Evolutionary conservation across 768 basidiomycete species (phyloP).

Genomic region (Leccinum subgranulosum): DNA sequence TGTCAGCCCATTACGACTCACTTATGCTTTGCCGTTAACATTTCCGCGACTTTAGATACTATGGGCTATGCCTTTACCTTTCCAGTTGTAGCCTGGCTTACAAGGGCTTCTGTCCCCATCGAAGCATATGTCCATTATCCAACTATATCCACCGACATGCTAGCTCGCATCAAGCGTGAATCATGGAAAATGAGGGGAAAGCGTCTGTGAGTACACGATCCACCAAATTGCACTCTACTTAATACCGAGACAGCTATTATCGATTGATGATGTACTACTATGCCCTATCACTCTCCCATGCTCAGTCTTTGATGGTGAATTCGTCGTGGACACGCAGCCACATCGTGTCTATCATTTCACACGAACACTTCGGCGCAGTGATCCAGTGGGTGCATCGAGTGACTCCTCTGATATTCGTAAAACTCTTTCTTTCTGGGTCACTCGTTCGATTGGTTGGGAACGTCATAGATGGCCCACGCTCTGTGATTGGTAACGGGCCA

Average conservation of each 20-base stretch:
- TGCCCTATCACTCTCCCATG: constrained; percentile 63
- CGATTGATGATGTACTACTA: constrained; percentile 84
- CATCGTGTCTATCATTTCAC: constrained; percentile 66
- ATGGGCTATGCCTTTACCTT: constrained; percentile 99
- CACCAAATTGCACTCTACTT: background rate
- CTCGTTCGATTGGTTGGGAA: background rate
- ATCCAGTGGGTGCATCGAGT: constrained; percentile 45
- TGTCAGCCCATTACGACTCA: background rate
- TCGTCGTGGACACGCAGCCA: constrained; percentile 93
- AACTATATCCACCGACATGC: constrained; percentile 93
- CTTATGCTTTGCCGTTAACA: background rate
- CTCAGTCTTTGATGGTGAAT: constrained; percentile 87
- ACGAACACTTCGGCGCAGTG: constrained; percentile 43
- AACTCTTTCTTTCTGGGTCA: constrained; percentile 21
- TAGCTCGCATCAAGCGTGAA: constrained; percentile 59
- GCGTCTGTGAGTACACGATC: constrained; percentile 21
- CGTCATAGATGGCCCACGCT: background rate
- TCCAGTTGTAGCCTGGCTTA: constrained; percentile 63
- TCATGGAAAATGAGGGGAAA: constrained; percentile 25
- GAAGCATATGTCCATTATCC: constrained; percentile 97
- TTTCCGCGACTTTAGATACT: constrained; percentile 56
- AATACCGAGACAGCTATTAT: constrained; percentile 65
- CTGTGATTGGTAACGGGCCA: background rate
- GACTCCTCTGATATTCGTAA: constrained; percentile 39
- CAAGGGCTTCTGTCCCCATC: constrained; percentile 56